These are phyloP conservation scores for Ustilago shanxiensis DNA, from an alignment of 1,284 basidiomycete genomes.

Conservation along the genomic window DNA sequence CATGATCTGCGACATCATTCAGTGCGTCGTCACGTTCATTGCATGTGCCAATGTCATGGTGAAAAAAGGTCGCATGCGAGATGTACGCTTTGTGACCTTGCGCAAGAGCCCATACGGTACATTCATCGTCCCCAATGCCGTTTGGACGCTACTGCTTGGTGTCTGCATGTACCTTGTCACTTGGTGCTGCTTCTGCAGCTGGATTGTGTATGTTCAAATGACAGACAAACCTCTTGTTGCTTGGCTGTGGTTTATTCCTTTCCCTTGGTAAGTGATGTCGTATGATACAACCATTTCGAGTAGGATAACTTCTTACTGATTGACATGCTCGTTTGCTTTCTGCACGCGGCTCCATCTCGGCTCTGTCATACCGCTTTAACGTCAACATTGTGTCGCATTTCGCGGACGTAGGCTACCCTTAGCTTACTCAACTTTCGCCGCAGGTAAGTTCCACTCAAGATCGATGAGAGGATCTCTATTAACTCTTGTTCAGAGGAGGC, in stretches of 20 bases:
- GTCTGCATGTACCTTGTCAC: background rate
- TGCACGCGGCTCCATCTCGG: no score
- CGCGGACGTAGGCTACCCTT: conserved; percentile 3
- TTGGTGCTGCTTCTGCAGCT: conserved; percentile 7
- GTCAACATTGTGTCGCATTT: no score
- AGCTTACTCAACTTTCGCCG: background rate
- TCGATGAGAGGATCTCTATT: no score
- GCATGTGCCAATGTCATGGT: conserved; percentile 17
- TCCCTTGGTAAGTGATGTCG: conserved; percentile 24
- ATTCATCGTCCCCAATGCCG: conserved; percentile 29
- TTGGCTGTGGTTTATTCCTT: conserved; percentile 25
- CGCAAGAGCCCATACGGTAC: conserved; percentile 14
- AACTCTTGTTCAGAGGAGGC: no score
- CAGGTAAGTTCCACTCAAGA: background rate
- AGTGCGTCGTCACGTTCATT: conserved; percentile 17
- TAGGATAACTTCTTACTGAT: no score
- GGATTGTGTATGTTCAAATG: conserved; percentile 9
- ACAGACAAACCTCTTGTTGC: background rate
- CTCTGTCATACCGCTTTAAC: no score
- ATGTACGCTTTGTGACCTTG: conserved; percentile 4
- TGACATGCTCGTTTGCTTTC: no score
- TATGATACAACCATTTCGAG: no score
- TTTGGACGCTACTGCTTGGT: conserved; percentile 1
- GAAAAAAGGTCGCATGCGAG: conserved; percentile 14
- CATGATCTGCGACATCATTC: conserved; percentile 25